Evolutionary conservation across 352 stramenopile species (phyloP).

Genomic region (Globisporangium uncinulatum): DNA sequence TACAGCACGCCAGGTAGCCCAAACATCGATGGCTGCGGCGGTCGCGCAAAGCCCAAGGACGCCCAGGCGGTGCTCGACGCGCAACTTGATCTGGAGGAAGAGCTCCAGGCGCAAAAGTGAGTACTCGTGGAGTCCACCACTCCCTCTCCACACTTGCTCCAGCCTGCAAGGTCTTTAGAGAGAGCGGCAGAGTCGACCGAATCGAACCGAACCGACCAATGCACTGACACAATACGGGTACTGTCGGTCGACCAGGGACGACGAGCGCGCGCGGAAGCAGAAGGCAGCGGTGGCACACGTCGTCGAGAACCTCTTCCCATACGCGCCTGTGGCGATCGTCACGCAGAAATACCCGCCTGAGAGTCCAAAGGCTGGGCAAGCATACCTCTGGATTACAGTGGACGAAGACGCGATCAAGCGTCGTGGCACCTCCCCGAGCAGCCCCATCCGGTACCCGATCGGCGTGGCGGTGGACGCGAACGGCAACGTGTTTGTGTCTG

Average conservation of each 20-base stretch:
- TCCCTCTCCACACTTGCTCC: not conserved
- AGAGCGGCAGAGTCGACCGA: not conserved
- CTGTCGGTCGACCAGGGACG: slow-evolving; percentile 22
- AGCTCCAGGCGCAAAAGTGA: slow-evolving; percentile 50
- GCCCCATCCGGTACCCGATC: slow-evolving; percentile 56
- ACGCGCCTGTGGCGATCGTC: slow-evolving; percentile 68
- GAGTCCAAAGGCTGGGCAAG: slow-evolving; percentile 52
- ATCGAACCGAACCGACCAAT: not conserved
- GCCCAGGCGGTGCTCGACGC: slow-evolving; percentile 19
- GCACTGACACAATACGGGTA: not conserved
- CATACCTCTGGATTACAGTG: slow-evolving; percentile 72
- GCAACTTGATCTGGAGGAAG: slow-evolving; percentile 51
- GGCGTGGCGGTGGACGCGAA: slow-evolving; percentile 60
- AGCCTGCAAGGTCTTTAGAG: not conserved
- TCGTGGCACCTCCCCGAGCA: slow-evolving; percentile 24
- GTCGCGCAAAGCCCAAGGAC: slow-evolving; percentile 3
- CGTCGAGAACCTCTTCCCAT: slow-evolving; percentile 76
- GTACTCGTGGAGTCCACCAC: not conserved
- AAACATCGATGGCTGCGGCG: slow-evolving; percentile 11
- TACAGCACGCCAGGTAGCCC: slow-evolving; percentile 7
- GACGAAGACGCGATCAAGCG: slow-evolving; percentile 65
- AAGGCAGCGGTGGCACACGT: slow-evolving; percentile 52
- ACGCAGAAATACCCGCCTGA: slow-evolving; percentile 57
- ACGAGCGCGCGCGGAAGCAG: slow-evolving; percentile 41
- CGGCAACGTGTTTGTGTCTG: slow-evolving; percentile 70